phyloP scores from a whole-genome alignment of 2,329 filamentous ascomycete species.

The Aciculosporium take region DNA sequence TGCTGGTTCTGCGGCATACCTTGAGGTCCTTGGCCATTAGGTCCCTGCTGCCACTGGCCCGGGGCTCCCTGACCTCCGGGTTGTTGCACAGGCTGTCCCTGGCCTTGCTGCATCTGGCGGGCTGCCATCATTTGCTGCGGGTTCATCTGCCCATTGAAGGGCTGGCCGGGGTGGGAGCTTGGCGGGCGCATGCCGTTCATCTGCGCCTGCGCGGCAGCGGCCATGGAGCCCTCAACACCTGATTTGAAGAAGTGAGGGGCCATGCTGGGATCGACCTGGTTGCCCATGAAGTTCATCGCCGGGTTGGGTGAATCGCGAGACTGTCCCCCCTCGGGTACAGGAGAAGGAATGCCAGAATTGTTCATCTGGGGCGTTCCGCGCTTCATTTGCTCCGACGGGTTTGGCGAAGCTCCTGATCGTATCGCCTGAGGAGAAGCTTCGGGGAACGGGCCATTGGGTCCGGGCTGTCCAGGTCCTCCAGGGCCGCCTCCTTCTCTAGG shows the following conservation, averaged over 20 bases:
- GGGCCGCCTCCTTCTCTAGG: constrained; percentile 34
- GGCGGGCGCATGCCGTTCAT: constrained; percentile 58
- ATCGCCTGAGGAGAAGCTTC: constrained; percentile 57
- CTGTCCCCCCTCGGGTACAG: constrained; percentile 53
- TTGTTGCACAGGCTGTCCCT: constrained; percentile 19
- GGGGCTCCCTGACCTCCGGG: constrained; percentile 16
- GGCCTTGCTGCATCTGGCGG: constrained; percentile 23
- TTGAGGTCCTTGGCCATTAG: constrained; percentile 27
- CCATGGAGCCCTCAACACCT: constrained; percentile 40
- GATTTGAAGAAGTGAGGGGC: constrained; percentile 43
- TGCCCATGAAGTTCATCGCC: constrained; percentile 47
- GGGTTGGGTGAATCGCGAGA: constrained; percentile 52
- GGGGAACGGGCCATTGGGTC: constrained; percentile 51
- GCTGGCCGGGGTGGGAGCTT: constrained; percentile 48
- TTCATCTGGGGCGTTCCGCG: constrained; percentile 62
- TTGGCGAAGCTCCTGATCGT: constrained; percentile 59
- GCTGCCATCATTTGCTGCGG: constrained; percentile 45
- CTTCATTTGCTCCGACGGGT: constrained; percentile 67
- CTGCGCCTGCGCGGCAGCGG: constrained; percentile 29
- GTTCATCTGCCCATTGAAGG: constrained; percentile 44
- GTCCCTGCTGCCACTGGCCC: constrained; percentile 26
- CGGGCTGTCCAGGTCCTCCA: constrained; percentile 38
- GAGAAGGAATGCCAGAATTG: constrained; percentile 54
- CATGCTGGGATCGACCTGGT: constrained; percentile 48
- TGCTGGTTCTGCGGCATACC: constrained; percentile 27